Conservation (phyloP, 2,329 filamentous ascomycete species). For the Periconia digitata region DNA sequence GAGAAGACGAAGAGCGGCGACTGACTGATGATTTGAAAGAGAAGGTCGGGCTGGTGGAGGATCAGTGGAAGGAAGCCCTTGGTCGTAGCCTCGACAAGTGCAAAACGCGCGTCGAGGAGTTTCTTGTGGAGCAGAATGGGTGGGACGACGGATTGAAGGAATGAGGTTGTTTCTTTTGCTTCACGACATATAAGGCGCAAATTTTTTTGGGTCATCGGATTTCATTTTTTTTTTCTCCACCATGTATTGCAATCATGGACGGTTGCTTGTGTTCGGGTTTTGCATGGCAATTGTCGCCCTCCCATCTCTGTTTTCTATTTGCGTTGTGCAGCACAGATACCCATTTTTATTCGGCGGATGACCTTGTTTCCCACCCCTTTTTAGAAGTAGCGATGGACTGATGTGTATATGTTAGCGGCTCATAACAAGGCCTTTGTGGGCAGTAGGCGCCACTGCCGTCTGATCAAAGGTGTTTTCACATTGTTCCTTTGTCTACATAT, state of each 20-base stretch:
- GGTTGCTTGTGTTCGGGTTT: constrained; percentile 9
- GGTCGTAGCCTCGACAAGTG: constrained; percentile 73
- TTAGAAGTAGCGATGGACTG: neutral
- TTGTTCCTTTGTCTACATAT: too few relatives aligned
- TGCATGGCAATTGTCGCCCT: neutral
- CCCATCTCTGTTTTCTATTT: constrained; percentile 4
- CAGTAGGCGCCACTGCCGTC: neutral
- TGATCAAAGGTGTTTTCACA: neutral
- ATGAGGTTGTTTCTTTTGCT: constrained; percentile 24
- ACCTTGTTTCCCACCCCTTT: neutral
- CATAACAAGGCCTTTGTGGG: too few relatives aligned
- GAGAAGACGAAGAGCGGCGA: constrained; percentile 66
- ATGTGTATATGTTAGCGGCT: neutral
- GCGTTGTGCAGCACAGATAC: constrained; percentile 37
- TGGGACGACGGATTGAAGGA: constrained; percentile 71
- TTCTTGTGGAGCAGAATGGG: constrained; percentile 75
- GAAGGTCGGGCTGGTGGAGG: constrained; percentile 86
- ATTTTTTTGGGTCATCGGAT: constrained; percentile 5
- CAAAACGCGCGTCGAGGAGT: constrained; percentile 72
- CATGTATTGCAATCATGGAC: constrained; percentile 14
- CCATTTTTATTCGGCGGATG: constrained; percentile 23
- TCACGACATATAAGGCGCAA: neutral
- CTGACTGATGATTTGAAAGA: constrained; percentile 89
- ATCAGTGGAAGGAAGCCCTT: constrained; percentile 87
- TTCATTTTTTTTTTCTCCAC: constrained; percentile 3